Evolutionary conservation across 2,329 filamentous ascomycete species (phyloP), one percentile per base, ranked within the genome.

Genomic region (Ceratocystis huliohia): DNA sequence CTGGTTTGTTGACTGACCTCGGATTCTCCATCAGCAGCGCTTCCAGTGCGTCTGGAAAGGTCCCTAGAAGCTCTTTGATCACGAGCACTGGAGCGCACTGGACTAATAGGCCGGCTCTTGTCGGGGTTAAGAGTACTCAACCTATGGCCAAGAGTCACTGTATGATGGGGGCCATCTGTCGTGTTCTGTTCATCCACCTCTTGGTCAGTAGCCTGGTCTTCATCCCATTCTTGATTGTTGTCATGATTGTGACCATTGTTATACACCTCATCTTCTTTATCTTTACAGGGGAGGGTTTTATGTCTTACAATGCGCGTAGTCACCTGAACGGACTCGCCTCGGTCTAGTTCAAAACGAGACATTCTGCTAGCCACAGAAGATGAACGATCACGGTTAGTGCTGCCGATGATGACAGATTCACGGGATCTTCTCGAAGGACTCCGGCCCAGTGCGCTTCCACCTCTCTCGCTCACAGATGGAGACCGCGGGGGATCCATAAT

Each of bases 251-350:
- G 28, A 3, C 10, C 10, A 15, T 13, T 13, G 7, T 53, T 17
- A 30, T 69, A 66, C 59, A 73, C 68, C 53, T 73, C 69, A 30
- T 73, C 70, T 67, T 73, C 71, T 57, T 78, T 76, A 46, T 80
- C 74, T 69, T 83, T 80, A 64, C 79, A 75, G 44, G 37, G 74
- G 10, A 81, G 78, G 70, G 88, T 88, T 61, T 90, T 85, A 70
- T 88, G 88, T 61, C 90, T 85, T 46, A 96, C 79, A 69, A 96
- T 96, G 64, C 87, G 85, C 62, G 92, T 89, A 20, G 88, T 94
- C 10, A 96, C 91, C 59, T 91, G 92, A n/a, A 96, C 84, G 0
- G 90, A 89, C 4, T 86, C 82, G 13, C 50, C 25, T 1, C 78
- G 78, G 22, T 67, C 69, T 5, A 73, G 73, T 70, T 85, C 81